Base-by-base conservation (phyloP, 2,329 filamentous ascomycete species). In the Talaromyces funiculosus region DNA sequence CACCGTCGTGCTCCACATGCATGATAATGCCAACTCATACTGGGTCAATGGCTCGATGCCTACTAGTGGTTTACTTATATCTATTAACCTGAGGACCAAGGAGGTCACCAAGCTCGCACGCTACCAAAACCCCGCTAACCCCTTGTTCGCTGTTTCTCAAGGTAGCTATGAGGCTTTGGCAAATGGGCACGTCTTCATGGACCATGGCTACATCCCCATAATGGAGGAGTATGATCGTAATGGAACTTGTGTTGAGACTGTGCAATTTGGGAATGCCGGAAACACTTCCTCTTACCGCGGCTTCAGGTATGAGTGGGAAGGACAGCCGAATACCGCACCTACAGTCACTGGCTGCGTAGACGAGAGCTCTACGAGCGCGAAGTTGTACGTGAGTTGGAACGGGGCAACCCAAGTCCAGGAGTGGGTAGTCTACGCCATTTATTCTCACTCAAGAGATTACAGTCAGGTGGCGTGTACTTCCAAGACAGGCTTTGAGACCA, bases 371-470 rank as follows among this genome's bases (percentile, higher is more conserved):
- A 20, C 20, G 4, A 42, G 18, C 38, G 38, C 12, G 38, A 18
- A 20, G 10, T 42, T 42, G 4, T 64, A 61, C 37, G 56, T 63
- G 54, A 64, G 63, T 49, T 64, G 63, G 63, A 64, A 64, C 31
- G 63, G 63, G 7, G 61, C 59, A 8, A 64, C 63, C 14, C 56
- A 54, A 16, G 47, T 59, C 14, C 20, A 55, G 12, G 58, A 59
- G 29, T 64, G 61, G 63, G 18, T 20, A 42, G 38, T 42, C 18
- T 42, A 42, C 9, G 38, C 38, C 22, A 42, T 18, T 10, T 42
- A 42, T 42, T 20, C 9, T 42, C 38, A 42, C 10, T 42, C 38
- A 10, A 22, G 6, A 8, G 38, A 18, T 42, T 9, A 22, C 9
- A n/a, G 22, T n/a, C 38, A 42, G 38, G 18, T 42, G 18, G 18